A percentile compares a stretch with the other conserved stretches of the same genome.
These are phyloP conservation scores for Cornus florida DNA, from an alignment of 148 eudicot species.

Conservation along the genomic window DNA sequence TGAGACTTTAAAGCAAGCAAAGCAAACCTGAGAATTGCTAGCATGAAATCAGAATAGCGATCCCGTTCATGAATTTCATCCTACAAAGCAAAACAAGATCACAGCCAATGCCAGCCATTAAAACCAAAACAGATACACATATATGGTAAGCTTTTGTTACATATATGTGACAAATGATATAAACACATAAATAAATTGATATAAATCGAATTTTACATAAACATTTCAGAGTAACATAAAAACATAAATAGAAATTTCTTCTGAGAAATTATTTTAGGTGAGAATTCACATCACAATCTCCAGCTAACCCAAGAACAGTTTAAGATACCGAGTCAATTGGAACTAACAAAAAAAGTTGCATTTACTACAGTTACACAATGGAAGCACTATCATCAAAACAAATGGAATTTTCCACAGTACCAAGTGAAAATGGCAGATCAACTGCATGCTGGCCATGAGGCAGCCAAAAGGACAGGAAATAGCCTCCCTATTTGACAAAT, in stretches of 20 bases:
- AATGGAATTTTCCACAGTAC: neutral
- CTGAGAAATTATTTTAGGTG: neutral
- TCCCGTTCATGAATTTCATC: constrained; percentile 99
- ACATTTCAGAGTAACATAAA: neutral
- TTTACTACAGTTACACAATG: neutral
- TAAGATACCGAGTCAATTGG: neutral
- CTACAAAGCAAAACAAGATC: constrained; percentile 37
- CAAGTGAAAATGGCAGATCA: neutral
- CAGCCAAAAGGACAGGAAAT: neutral
- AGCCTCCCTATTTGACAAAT: neutral
- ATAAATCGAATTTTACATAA: neutral
- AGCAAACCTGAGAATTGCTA: constrained; percentile 83
- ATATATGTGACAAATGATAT: neutral
- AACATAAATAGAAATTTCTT: neutral
- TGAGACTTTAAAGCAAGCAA: neutral
- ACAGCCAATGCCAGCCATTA: neutral
- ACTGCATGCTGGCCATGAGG: neutral
- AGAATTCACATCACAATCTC: neutral
- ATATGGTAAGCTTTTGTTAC: neutral
- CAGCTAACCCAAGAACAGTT: neutral
- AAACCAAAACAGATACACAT: neutral
- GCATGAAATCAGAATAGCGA: constrained; percentile 83
- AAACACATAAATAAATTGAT: neutral
- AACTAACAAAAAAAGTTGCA: neutral
- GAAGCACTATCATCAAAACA: neutral